phyloP scores from a whole-genome alignment of 345 rosid species.

The Populus tremula region DNA sequence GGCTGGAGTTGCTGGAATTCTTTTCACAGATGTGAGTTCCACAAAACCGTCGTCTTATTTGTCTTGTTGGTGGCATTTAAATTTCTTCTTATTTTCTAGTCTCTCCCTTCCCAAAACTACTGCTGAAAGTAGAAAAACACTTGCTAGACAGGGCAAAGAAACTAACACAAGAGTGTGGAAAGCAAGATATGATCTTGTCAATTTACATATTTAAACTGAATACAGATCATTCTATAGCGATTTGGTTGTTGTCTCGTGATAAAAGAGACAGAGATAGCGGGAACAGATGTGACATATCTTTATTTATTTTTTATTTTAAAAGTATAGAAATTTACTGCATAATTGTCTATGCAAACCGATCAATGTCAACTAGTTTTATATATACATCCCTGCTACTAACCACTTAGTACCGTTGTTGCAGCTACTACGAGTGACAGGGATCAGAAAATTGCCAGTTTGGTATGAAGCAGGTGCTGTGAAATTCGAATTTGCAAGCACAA shows the following conservation, averaged over 20 bases:
- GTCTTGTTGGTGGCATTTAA: neutral
- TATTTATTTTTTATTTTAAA: too few relatives aligned
- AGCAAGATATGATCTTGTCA: too few relatives aligned
- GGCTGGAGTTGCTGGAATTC: slow-evolving; percentile 92
- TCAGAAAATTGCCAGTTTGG: slow-evolving; percentile 78
- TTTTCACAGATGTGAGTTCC: slow-evolving; percentile 72
- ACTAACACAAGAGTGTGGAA: too few relatives aligned
- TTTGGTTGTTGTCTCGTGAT: too few relatives aligned
- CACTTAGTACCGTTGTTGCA: slow-evolving; percentile 23
- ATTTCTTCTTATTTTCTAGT: neutral
- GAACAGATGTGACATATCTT: too few relatives aligned
- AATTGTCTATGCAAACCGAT: too few relatives aligned
- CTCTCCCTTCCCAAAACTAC: neutral
- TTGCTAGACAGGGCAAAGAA: too few relatives aligned
- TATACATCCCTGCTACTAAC: neutral
- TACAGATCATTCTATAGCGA: too few relatives aligned
- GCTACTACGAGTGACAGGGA: slow-evolving; percentile 75
- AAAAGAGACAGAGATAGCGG: too few relatives aligned
- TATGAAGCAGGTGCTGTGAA: slow-evolving; percentile 89
- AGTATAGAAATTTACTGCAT: too few relatives aligned
- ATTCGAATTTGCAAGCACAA: slow-evolving; percentile 66
- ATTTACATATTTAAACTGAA: too few relatives aligned
- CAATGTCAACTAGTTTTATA: too few relatives aligned
- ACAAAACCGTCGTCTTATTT: neutral
- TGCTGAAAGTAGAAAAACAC: neutral